A percentile compares a stretch with the other conserved stretches of the same genome.
phyloP scores from a whole-genome alignment of 768 basidiomycete genomes.

The Rhizopogon vesiculosus region DNA sequence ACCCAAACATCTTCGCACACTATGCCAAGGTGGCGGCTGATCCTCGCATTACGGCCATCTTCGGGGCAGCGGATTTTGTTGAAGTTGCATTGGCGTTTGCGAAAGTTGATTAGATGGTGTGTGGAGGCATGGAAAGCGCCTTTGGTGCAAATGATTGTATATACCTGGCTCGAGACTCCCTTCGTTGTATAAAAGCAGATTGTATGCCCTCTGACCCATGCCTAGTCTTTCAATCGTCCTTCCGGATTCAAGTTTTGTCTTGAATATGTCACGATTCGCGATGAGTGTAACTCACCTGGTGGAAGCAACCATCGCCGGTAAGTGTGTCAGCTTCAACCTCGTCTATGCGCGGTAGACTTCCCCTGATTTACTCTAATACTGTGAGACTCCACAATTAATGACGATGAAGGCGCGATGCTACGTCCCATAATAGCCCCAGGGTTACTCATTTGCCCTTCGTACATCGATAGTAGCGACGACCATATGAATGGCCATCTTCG shows the following conservation, averaged over 20 bases:
- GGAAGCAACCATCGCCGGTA: conserved; percentile 20
- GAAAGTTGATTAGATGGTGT: neutral
- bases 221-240: conserved; percentile 32
- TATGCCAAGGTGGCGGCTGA: conserved; percentile 16
- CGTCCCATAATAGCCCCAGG: conserved; percentile 33
- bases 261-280: conserved; percentile 45
- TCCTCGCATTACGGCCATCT: conserved; percentile 10
- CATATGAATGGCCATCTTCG: conserved; percentile 86
- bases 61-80: conserved; percentile 15
- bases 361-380: conserved; percentile 73
- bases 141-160: neutral
- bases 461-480: conserved; percentile 74
- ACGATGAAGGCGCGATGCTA: conserved; percentile 60
- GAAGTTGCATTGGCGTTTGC: conserved; percentile 13
- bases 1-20: conserved; percentile 21
- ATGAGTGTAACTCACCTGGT: conserved; percentile 29
- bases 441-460: neutral
- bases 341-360: conserved; percentile 75
- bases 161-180: neutral
- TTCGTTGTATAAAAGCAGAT: neutral
- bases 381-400: conserved; percentile 78
- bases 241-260: conserved; percentile 33
- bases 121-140: no score
- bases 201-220: neutral
- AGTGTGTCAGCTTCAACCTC: conserved; percentile 46